Evolutionary conservation across 2,329 filamentous ascomycete genomes (phyloP), one percentile per base, ranked within the genome.

Genomic region (Coniochaeta sp.): DNA sequence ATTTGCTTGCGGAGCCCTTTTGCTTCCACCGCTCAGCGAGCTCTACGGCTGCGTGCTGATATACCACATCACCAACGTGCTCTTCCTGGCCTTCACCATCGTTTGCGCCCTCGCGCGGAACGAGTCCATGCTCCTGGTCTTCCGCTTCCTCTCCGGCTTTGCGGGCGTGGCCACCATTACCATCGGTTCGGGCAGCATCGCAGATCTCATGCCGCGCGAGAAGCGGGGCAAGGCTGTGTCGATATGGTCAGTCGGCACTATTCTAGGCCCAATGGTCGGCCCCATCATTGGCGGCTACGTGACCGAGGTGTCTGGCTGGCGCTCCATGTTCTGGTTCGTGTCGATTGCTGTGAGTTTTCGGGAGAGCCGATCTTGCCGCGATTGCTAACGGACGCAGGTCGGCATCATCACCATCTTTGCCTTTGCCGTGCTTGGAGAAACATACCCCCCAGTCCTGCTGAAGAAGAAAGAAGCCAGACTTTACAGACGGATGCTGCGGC

Each of bases 21-120:
- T 76, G 4, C 69, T 74, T 52, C 73, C 74, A 1, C 77, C 78
- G 0, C 53, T 78, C 8, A 74, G 68, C 7, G 78, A 81, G 56
- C 56, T 73, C 35, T 75, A 73, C 52, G 73, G 74, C 4, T 68
- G 73, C 6, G 58, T 67, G 16, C 60, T 64, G 12, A 52, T 71
- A 28, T 68, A 68, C 51, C 61, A 67, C 51, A 28, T 53, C 12
- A 58, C 56, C 53, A 67, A 65, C 30, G 24, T 64, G 14, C 42
- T 83, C 4, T 85, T 83, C 65, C 77, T 85, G 56, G 82, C 78
- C 46, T 82, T 79, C 67, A 71, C 68, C 81, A 79, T 86, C 60
- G 82, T 80, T 61, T 86, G 76, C 58, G 83, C 76, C 14, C 79
- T 80, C 62, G 74, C 75, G 42, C 72, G 79, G 61, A 69, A 84